A percentile compares a stretch with the other conserved stretches of the same genome.
Evolutionary conservation across 176 grass and related monocot genomes (phyloP).

Genomic region (Stipa capillata): DNA sequence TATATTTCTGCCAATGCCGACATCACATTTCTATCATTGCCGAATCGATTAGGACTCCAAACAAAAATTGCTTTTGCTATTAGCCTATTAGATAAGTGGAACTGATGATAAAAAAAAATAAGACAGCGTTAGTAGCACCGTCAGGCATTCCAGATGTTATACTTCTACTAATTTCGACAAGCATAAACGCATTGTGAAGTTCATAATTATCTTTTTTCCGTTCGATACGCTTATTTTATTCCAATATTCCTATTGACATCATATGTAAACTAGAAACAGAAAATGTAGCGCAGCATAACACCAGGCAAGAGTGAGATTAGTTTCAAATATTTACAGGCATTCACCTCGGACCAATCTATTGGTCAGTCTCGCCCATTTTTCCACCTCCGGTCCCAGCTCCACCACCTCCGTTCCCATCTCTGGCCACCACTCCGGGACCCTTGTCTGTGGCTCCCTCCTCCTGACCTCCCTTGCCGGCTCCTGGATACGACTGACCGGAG

Average conservation of each 20-base stretch:
- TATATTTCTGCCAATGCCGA: background rate
- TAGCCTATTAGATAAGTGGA: background rate
- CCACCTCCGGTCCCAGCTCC: background rate
- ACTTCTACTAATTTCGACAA: background rate
- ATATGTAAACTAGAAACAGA: background rate
- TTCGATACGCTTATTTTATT: background rate
- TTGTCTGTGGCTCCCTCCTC: conserved; percentile 4
- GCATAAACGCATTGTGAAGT: background rate
- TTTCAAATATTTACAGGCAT: background rate
- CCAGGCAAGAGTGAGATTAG: background rate
- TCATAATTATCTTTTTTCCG: background rate
- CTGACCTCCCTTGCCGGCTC: conserved; percentile 11
- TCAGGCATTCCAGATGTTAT: background rate
- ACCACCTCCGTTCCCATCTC: background rate
- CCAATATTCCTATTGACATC: background rate
- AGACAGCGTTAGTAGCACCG: background rate
- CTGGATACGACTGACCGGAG: conserved; percentile 21
- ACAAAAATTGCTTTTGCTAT: background rate
- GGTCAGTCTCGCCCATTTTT: conserved; percentile 21
- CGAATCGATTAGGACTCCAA: background rate
- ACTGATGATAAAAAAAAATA: background rate
- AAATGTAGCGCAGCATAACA: background rate
- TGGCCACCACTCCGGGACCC: conserved; percentile 56
- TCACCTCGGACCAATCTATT: conserved; percentile 70
- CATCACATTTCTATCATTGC: background rate